These are phyloP conservation scores for Pelargonium myrrhifolium DNA, from an alignment of 441 rosid species.

Conservation along the genomic window DNA sequence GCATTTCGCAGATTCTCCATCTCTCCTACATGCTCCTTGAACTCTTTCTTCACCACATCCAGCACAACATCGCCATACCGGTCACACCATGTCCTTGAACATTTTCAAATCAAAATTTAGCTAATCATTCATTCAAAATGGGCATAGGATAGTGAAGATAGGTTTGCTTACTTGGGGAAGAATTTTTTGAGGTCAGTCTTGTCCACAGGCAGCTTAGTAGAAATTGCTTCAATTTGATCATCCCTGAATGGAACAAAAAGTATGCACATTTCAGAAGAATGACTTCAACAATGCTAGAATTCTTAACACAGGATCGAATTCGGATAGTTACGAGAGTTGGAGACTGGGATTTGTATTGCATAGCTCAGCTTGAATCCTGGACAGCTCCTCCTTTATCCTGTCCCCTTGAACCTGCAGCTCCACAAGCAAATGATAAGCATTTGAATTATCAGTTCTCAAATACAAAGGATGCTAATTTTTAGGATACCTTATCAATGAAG, in stretches of 20 bases:
- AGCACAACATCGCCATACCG: slow-evolving; percentile 56
- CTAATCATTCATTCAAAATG: background rate
- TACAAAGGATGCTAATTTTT: no score
- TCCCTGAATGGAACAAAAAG: slow-evolving; percentile 29
- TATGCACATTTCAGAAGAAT: background rate
- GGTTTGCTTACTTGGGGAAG: slow-evolving; percentile 53
- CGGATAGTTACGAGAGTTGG: slow-evolving; percentile 47
- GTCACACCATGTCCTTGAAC: slow-evolving; percentile 59
- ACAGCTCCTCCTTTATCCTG: slow-evolving; percentile 63
- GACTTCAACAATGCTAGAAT: background rate
- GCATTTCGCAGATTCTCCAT: slow-evolving; percentile 52
- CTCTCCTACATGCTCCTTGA: slow-evolving; percentile 61
- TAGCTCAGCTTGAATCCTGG: slow-evolving; percentile 58
- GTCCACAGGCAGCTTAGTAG: slow-evolving; percentile 69
- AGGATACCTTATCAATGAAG: slow-evolving; percentile 61
- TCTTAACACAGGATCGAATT: background rate
- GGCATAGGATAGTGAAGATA: background rate
- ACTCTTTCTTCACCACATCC: slow-evolving; percentile 68
- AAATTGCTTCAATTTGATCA: slow-evolving; percentile 69
- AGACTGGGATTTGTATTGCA: slow-evolving; percentile 42
- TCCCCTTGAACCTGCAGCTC: slow-evolving; percentile 71
- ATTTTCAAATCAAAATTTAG: background rate
- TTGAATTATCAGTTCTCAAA: background rate
- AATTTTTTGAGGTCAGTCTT: slow-evolving; percentile 53
- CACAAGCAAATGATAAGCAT: no score